A percentile compares a stretch with the other conserved stretches of the same genome.
phyloP scores from a whole-genome alignment of 352 stramenopile species.

The Globisporangium yorkense region DNA sequence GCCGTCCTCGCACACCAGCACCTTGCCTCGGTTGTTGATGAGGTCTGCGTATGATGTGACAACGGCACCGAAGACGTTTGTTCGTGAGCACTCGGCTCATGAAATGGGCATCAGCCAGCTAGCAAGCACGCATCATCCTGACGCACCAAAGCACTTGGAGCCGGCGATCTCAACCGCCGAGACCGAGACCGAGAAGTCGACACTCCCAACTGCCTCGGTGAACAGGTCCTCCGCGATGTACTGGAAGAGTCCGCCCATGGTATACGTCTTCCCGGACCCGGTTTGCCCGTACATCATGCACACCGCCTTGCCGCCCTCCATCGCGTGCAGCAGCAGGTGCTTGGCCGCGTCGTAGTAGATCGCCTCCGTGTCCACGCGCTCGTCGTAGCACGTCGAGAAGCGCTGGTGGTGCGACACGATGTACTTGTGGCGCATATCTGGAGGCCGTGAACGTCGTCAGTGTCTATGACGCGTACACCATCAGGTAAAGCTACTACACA shows the following conservation, averaged over 20 bases:
- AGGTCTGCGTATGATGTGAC: constrained; percentile 22
- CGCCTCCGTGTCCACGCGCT: constrained; percentile 64
- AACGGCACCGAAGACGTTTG: too few species aligned
- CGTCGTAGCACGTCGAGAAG: constrained; percentile 76
- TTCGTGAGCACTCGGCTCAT: too few species aligned
- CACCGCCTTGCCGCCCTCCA: constrained; percentile 41
- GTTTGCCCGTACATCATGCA: constrained; percentile 97
- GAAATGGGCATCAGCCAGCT: too few species aligned
- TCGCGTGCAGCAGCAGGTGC: constrained; percentile 58
- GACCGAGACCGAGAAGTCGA: constrained; percentile 43
- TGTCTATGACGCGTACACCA: too few species aligned
- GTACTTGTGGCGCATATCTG: constrained; percentile 88
- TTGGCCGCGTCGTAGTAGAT: constrained; percentile 56
- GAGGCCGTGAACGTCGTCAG: neutral
- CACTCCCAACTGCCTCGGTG: constrained; percentile 32
- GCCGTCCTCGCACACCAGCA: constrained; percentile 68
- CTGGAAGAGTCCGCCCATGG: constrained; percentile 85
- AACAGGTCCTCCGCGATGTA: constrained; percentile 62
- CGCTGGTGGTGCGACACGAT: constrained; percentile 69
- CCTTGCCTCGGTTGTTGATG: constrained; percentile 37
- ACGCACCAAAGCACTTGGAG: constrained; percentile 54
- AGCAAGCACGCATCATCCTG: too few species aligned
- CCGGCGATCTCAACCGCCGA: constrained; percentile 58
- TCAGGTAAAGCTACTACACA: neutral
- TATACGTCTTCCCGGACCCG: constrained; percentile 91